phyloP scores from a whole-genome alignment of 2,329 filamentous ascomycete species.

The Aspergillus neotritici region DNA sequence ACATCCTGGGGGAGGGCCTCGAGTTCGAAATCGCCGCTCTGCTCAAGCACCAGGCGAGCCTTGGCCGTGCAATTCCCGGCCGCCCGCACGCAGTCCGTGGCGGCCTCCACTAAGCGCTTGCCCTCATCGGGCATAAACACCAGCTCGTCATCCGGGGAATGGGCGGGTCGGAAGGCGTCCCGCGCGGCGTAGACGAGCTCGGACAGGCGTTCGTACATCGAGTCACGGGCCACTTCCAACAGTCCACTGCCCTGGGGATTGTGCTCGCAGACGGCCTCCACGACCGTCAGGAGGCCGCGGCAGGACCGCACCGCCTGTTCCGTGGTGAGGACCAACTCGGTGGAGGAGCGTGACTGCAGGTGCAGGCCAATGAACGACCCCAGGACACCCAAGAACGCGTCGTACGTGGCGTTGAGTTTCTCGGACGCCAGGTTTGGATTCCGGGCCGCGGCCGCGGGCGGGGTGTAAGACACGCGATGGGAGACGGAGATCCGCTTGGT shows the following conservation, averaged over 20 bases:
- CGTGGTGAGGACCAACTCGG: constrained; percentile 75
- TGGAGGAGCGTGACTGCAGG: constrained; percentile 82
- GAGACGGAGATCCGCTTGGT: constrained; percentile 51
- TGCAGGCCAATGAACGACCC: constrained; percentile 92
- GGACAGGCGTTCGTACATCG: constrained; percentile 74
- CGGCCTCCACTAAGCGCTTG: constrained; percentile 66
- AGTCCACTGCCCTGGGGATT: constrained; percentile 62
- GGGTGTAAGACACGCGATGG: constrained; percentile 72
- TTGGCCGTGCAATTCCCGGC: constrained; percentile 88
- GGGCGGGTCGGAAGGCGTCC: constrained; percentile 66
- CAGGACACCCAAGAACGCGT: constrained; percentile 82
- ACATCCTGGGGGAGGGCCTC: constrained; percentile 50
- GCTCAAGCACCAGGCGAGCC: constrained; percentile 76
- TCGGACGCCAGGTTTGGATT: constrained; percentile 76
- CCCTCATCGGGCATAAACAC: constrained; percentile 77
- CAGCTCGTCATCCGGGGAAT: constrained; percentile 65
- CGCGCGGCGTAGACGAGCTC: constrained; percentile 75
- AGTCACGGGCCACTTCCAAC: constrained; percentile 62
- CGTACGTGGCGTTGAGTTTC: constrained; percentile 71
- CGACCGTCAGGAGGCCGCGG: constrained; percentile 68
- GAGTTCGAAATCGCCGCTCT: constrained; percentile 85
- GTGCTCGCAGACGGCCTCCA: constrained; percentile 76
- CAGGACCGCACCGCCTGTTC: constrained; percentile 79
- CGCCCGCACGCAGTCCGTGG: constrained; percentile 80
- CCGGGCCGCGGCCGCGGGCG: constrained; percentile 56